A percentile compares a stretch with the other conserved stretches of the same genome.
Evolutionary conservation across 768 basidiomycete genomes (phyloP).

Genomic region (Boletales sp.): DNA sequence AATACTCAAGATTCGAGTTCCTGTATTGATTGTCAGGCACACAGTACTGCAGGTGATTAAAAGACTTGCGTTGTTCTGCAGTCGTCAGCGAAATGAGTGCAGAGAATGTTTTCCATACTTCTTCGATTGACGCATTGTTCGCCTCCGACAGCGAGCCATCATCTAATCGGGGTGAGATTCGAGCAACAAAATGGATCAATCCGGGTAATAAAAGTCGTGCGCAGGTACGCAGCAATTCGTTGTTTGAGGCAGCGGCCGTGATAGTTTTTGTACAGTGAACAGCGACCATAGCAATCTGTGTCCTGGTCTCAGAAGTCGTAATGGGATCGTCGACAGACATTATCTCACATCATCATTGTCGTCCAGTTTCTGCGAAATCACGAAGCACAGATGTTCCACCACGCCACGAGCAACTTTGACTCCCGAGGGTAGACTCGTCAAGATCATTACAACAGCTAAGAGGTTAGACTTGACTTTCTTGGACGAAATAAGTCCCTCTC

Average conservation of each 20-base stretch:
- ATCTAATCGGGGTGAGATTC: slow-evolving; percentile 57
- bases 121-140: slow-evolving; percentile 63
- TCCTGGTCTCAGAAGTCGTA: slow-evolving; percentile 1
- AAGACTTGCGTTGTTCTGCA: slow-evolving; percentile 59
- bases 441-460: slow-evolving; percentile 76
- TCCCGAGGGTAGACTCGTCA: slow-evolving; percentile 71
- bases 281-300: slow-evolving; percentile 76
- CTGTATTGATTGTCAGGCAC: slow-evolving; percentile 35
- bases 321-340: slow-evolving; percentile 8
- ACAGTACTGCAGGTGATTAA: neutral
- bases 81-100: slow-evolving; percentile 54
- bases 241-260: slow-evolving; percentile 67
- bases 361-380: slow-evolving; percentile 77
- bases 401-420: slow-evolving; percentile 68
- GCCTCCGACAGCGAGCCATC: slow-evolving; percentile 54
- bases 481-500: slow-evolving; percentile 68
- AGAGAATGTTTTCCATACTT: slow-evolving; percentile 80
- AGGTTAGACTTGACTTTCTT: slow-evolving; percentile 91
- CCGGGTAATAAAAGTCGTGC: slow-evolving; percentile 71
- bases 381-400: slow-evolving; percentile 80
- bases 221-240: slow-evolving; percentile 66
- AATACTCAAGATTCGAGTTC: slow-evolving; percentile 62
- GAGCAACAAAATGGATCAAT: slow-evolving; percentile 76
- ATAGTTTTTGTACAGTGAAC: slow-evolving; percentile 89
- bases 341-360: slow-evolving; percentile 60